Percentiles rank a stretch among this genome's conserved stretches.
phyloP scores from a whole-genome alignment of 768 basidiomycete genomes.

The Suillus plorans region DNA sequence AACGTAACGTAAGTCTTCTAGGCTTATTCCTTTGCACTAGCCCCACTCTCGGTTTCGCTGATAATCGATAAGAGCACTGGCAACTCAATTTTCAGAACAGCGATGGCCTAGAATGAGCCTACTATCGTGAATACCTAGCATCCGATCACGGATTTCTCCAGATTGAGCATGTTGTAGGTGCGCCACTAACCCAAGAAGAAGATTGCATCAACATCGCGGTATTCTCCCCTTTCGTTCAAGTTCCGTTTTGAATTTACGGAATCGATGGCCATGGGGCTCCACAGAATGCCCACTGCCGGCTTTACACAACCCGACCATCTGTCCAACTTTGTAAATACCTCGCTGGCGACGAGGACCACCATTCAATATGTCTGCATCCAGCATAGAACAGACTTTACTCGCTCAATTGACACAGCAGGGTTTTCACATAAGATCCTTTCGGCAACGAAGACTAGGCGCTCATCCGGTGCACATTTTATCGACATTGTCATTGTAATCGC shows the following conservation, averaged over 20 bases:
- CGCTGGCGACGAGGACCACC: background rate
- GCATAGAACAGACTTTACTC: conserved; percentile 2
- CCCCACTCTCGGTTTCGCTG: background rate
- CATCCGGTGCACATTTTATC: conserved; percentile 1
- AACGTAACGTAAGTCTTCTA: background rate
- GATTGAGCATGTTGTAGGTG: background rate
- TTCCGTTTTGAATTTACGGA: background rate
- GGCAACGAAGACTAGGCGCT: background rate
- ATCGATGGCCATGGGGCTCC: background rate
- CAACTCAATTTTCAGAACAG: background rate
- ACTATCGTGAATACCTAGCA: background rate
- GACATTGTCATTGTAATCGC: background rate
- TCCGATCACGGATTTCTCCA: background rate
- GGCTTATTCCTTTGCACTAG: background rate
- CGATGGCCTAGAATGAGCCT: conserved; percentile 1
- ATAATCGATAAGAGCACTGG: background rate
- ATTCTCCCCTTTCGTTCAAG: background rate
- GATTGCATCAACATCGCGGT: background rate
- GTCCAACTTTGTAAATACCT: background rate
- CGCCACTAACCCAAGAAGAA: conserved; percentile 1
- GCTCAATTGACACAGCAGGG: background rate
- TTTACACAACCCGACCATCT: background rate
- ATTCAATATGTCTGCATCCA: background rate
- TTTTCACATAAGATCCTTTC: conserved; percentile 1
- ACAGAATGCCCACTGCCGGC: background rate